Evolutionary conservation across 768 basidiomycete genomes (phyloP), one percentile per base, ranked within the genome.

Genomic region (Coprinellus micaceus): DNA sequence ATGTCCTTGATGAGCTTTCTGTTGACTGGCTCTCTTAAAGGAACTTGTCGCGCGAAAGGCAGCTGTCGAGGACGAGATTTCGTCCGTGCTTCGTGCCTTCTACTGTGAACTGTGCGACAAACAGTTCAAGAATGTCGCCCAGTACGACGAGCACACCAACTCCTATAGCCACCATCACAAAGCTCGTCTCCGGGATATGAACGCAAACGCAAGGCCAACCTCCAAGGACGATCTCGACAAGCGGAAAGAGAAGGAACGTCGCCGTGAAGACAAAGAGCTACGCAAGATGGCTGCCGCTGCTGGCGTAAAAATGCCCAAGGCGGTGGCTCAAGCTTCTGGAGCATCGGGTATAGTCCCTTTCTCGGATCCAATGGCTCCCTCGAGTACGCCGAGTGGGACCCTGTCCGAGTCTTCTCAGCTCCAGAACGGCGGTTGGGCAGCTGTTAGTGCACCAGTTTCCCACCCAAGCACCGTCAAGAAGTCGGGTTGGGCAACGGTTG

Each of bases 131-230:
- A 93, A 80, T 48, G 88, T 93, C 19, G 84, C 89, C 0, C 91
- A 91, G 64, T 94, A 89, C 63, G 91, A 93, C 60, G 91, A 93
- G 64, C 91, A 94, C 69, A 89, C 88, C 53, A 93, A 92, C 64
- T 91, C 91, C 6, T 92, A 91, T 61, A 88, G 89, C 0, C 90
- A 92, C 64, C 88, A 90, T 63, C 91, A 91, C 73, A 91, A 88
- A 70, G 86, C 86, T 33, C 86, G 91, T 48, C 81, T 85, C 67
- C 85, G 75, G 61, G 90, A 92, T 62, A 89, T 92, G 88, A 88
- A 91, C 72, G 82, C 84, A 26, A 84, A 84, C 49, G 81, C 81
- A 49, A 84, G 86, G 11, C 71, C 83, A n/a, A 82, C 83, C 53
- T 79, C 80, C 15, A 76, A 82, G 62, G 86, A 82, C 56, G 89